Base-by-base conservation (phyloP, 352 stramenopile species). In the Phytophthora lateralis region DNA sequence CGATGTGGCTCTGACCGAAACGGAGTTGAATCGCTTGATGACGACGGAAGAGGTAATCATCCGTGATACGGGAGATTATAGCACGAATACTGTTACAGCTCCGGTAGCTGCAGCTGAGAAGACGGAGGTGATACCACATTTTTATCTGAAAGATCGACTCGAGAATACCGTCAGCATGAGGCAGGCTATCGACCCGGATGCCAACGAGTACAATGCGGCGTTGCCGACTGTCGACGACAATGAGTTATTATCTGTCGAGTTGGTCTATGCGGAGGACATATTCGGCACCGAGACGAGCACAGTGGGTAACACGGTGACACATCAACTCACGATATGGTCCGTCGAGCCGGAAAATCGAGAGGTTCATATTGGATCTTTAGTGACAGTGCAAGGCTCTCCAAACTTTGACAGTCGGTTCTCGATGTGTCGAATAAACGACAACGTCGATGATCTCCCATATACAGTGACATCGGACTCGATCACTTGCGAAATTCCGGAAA, bases 21-120 rank as follows among this genome's bases (percentile, higher is more conserved):
- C 45, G 8, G 73, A 89, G 54, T 46, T 85, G 3, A 48, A n/a
- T 12, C 82, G 71, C 60, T 58, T 86, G 15, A 85, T 80, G 72
- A 61, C 45, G 0, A 49, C 55, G 6, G 38, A 56, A 54, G 29
- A 52, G 17, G 37, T 44, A 12, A 11, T 17, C 10, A 18, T 34
- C 2, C 6, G 37, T 11, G 15, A 42, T 27, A 53, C 9, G 10
- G 15, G 12, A 51, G 26, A 6, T 3, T 26, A 6, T 6, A 39
- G 5, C 17, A 11, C 32, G 7, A 20, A 0, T 37, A 18, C 24
- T 41, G 12, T 7, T 27, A 5, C 30, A 53, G 26, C 43, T 2
- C 47, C 26, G 2, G 24, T 60, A 14, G 29, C 42, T n/a, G 38
- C 17, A 24, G 20, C 30, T 4, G 17, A 56, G 7, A 30, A 44